phyloP scores from a whole-genome alignment of 225 moss, liverwort and hornwort species.

The Thuidium tamariscinum region DNA sequence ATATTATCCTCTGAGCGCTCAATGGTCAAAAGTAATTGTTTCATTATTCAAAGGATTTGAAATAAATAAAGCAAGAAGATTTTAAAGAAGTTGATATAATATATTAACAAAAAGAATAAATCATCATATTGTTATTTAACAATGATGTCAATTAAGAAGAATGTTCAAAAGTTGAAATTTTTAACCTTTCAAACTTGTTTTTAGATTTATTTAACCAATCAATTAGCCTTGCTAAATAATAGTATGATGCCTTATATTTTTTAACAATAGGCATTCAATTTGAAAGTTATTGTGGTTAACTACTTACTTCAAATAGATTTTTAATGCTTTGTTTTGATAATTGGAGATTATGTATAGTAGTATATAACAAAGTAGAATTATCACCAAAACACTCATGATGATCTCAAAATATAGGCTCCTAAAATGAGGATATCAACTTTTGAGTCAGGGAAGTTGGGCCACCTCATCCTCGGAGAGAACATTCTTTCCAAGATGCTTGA shows the following conservation, averaged over 20 bases:
- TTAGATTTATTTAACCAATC: background rate
- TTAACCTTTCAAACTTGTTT: no score
- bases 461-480: background rate
- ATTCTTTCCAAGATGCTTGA: background rate
- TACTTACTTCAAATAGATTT: background rate
- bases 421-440: background rate
- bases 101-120: background rate
- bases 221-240: background rate
- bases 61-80: background rate
- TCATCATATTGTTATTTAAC: background rate
- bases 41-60: background rate
- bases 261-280: background rate
- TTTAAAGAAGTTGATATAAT: background rate
- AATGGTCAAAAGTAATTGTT: no score
- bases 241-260: background rate
- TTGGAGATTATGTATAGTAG: accelerated
- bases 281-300: background rate
- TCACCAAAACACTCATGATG: background rate
- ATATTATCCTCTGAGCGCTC: no score
- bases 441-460: background rate
- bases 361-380: background rate
- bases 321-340: accelerated
- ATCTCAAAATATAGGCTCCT: background rate
- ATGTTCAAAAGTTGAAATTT: background rate
- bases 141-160: no score